Percentiles rank a stretch among this genome's conserved stretches.
phyloP scores from a whole-genome alignment of 768 basidiomycete species.

The Sporobolomyces phaffii region DNA sequence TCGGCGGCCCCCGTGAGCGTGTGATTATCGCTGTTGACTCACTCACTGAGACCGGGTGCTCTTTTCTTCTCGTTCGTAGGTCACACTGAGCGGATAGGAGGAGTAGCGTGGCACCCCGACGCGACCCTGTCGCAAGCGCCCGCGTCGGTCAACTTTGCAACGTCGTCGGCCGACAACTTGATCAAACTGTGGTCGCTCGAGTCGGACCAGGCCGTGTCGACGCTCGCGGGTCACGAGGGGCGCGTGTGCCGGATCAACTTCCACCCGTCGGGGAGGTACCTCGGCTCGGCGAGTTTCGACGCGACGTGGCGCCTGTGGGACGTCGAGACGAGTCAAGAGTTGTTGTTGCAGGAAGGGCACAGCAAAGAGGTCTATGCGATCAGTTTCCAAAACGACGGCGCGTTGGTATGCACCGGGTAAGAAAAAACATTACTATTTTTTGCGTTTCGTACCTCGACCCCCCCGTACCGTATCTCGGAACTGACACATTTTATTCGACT shows the following conservation, averaged over 20 bases:
- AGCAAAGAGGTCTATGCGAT: slow-evolving; percentile 92
- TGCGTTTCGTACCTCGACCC: too few relatives aligned
- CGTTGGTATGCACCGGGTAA: slow-evolving; percentile 88
- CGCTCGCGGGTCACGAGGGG: slow-evolving; percentile 78
- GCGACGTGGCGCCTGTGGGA: slow-evolving; percentile 98
- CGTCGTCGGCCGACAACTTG: slow-evolving; percentile 78
- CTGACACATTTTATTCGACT: neutral
- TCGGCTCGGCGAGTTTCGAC: slow-evolving; percentile 92
- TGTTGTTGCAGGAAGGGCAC: slow-evolving; percentile 91
- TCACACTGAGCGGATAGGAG: slow-evolving; percentile 84
- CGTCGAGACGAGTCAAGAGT: slow-evolving; percentile 63
- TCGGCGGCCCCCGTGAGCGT: too few relatives aligned
- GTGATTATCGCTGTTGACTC: too few relatives aligned
- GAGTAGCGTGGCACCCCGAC: slow-evolving; percentile 94
- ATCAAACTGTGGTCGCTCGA: slow-evolving; percentile 85
- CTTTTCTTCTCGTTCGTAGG: too few relatives aligned
- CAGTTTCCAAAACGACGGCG: slow-evolving; percentile 94
- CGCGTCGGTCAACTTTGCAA: slow-evolving; percentile 73
- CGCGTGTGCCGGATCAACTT: slow-evolving; percentile 91
- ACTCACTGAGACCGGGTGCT: too few relatives aligned
- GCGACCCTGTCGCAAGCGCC: slow-evolving; percentile 67
- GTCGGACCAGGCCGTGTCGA: slow-evolving; percentile 66
- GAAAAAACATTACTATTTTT: too few relatives aligned
- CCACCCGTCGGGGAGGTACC: slow-evolving; percentile 89
- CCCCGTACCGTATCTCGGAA: slow-evolving; percentile 45